A percentile compares a stretch with the other conserved stretches of the same genome.
Conservation (phyloP, 192 early-diverging fungal species). For the Glomus cerebriforme region DNA sequence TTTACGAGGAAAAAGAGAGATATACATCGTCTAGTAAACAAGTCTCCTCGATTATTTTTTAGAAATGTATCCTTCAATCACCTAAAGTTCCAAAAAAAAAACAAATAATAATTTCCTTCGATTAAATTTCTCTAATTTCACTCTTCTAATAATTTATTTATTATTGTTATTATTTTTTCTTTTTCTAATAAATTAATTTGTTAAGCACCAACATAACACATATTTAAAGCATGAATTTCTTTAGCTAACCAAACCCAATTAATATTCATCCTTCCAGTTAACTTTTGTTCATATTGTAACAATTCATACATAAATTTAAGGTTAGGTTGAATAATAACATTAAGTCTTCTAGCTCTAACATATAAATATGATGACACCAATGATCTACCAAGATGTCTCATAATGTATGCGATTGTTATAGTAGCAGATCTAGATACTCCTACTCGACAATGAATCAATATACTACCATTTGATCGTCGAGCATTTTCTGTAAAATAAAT, state of each 20-base stretch:
- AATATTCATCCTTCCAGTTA: constrained; percentile 43
- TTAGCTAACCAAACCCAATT: constrained; percentile 53
- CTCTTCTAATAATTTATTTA: too few species aligned
- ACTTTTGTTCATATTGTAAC: constrained; percentile 58
- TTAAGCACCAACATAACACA: constrained; percentile 53
- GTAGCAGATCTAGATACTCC: constrained; percentile 62
- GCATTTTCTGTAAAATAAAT: constrained; percentile 47
- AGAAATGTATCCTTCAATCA: too few species aligned
- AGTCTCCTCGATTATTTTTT: too few species aligned
- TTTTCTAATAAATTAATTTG: neutral
- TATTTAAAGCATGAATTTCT: constrained; percentile 57
- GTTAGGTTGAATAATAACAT: constrained; percentile 69
- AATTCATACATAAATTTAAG: constrained; percentile 66
- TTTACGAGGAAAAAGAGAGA: too few species aligned
- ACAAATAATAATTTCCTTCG: too few species aligned
- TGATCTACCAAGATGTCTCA: constrained; percentile 51
- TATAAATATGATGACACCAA: constrained; percentile 56
- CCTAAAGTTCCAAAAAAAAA: too few species aligned
- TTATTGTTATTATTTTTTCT: too few species aligned
- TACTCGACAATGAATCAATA: constrained; percentile 62
- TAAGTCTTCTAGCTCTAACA: constrained; percentile 59
- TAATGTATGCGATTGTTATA: constrained; percentile 59
- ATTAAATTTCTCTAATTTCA: too few species aligned
- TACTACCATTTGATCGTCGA: constrained; percentile 35
- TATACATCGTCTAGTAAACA: too few species aligned